Percentiles rank a stretch among this genome's conserved stretches.
Evolutionary conservation across 352 stramenopile species (phyloP).

Genomic region (Stephanocyclus meneghinianus): DNA sequence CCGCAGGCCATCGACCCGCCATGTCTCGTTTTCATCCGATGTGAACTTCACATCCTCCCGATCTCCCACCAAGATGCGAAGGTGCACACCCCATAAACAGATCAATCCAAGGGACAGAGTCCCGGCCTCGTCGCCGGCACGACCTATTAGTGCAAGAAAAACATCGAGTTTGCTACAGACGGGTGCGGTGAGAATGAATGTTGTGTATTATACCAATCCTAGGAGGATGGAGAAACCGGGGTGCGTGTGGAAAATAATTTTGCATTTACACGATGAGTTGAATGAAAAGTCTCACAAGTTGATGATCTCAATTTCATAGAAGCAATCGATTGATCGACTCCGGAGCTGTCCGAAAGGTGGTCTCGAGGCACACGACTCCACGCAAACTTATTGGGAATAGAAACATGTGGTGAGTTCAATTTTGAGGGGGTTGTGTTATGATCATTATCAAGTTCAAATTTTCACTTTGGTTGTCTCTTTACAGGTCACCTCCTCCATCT

Average conservation of each 20-base stretch:
- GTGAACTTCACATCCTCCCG: neutral
- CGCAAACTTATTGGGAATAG: constrained; percentile 20
- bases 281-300: too few relatives aligned
- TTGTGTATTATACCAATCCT: constrained; percentile 20
- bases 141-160: neutral
- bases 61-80: neutral
- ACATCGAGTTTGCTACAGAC: constrained; percentile 25
- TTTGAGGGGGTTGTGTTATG: neutral
- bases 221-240: neutral
- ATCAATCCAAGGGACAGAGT: too few relatives aligned
- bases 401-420: neutral
- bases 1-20: too few relatives aligned
- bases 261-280: too few relatives aligned
- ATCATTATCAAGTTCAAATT: neutral
- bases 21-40: neutral
- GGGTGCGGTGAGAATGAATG: constrained; percentile 25
- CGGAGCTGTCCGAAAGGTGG: constrained; percentile 20
- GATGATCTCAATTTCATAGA: neutral
- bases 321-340: constrained; percentile 29
- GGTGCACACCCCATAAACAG: constrained; percentile 1
- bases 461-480: neutral
- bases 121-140: neutral
- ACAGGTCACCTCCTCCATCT: constrained; percentile 18
- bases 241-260: too few relatives aligned
- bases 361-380: constrained; percentile 30